Base-by-base conservation (phyloP, 139 green algal species). In the Diplosphaera chodatii region DNA sequence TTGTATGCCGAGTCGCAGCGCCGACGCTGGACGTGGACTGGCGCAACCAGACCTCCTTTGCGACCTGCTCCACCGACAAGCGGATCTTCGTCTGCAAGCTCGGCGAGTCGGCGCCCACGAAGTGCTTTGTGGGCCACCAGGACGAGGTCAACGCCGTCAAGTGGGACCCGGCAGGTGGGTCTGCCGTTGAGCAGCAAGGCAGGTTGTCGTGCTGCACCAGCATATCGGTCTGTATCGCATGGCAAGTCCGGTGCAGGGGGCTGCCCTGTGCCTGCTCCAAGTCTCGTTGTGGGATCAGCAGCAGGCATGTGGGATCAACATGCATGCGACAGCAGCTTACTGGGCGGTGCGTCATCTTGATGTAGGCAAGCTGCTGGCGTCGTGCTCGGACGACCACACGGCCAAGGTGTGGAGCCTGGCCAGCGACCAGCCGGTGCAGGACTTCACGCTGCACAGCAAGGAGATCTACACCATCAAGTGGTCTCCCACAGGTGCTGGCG, bases 81-180 rank as follows among this genome's bases (percentile, higher is more conserved):
- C 82, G 79, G 41, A 95, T 98, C 62, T 86, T 91, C 64, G 85
- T 96, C 10, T 95, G 87, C 86, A 84, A 89, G 72, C 68, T 98
- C 32, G 90, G 88, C 0, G 77, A 92, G 56, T 21, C 33, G 32
- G 64, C 74, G 65, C 87, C 91, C 10, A 22, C 94, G 31, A 91
- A 90, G 69, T 82, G 79, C 8, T 97, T 91, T 64, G 22, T 71
- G 31, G 93, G 89, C 0, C 92, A 98, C 82, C 71, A 56, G 13
- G 85, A 96, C 69, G 93, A 98, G 78, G 90, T 98, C 41, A 98
- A 98, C 78, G 85, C 86, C 62, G 88, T 98, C 30, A 86, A 89
- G 64, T 97, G 91, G 92, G 87, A 94, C 73, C 82, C 85, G 23
- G 32, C 32, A 64, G 70, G 70, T 69, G 34, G 2, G 70, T 2